Evolutionary conservation across 225 moss, liverwort and hornwort species (phyloP).

Genomic region (Polytrichum commune): DNA sequence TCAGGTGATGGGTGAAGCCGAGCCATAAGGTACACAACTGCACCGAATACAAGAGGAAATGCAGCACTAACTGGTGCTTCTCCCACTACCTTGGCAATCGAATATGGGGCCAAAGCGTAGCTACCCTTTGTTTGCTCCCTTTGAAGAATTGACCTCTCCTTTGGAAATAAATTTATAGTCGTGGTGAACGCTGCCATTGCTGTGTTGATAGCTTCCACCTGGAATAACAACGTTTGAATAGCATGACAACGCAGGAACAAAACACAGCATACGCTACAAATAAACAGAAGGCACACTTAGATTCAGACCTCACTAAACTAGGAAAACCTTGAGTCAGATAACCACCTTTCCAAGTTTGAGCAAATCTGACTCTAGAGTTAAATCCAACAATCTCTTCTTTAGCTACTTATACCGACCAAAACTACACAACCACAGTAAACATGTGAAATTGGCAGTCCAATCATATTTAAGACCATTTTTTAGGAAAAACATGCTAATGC

Average conservation of each 20-base stretch:
- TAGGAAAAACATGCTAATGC: no score
- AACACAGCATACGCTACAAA: no score
- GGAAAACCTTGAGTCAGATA: no score
- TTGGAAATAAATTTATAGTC: slow-evolving; percentile 98
- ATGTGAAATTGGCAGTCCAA: no score
- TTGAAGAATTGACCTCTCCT: slow-evolving; percentile 88
- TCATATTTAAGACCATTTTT: no score
- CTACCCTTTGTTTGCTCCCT: slow-evolving; percentile 92
- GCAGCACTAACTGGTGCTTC: slow-evolving; percentile 98
- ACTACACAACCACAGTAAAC: no score
- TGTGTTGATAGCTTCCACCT: slow-evolving; percentile 97
- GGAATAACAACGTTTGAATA: background rate
- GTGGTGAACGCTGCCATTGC: slow-evolving; percentile 98
- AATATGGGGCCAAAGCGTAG: slow-evolving; percentile 81
- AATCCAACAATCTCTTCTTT: no score
- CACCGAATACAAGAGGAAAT: slow-evolving; percentile 86
- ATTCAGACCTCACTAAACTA: no score
- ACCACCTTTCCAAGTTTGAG: no score
- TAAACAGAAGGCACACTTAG: no score
- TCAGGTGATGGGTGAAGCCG: slow-evolving; percentile 68
- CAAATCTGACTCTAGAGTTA: no score
- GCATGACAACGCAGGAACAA: background rate
- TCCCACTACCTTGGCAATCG: slow-evolving; percentile 82
- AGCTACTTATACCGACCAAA: no score
- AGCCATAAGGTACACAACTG: slow-evolving; percentile 91